Conservation (phyloP, 805 yeast species). For the Pichia manshurica region DNA sequence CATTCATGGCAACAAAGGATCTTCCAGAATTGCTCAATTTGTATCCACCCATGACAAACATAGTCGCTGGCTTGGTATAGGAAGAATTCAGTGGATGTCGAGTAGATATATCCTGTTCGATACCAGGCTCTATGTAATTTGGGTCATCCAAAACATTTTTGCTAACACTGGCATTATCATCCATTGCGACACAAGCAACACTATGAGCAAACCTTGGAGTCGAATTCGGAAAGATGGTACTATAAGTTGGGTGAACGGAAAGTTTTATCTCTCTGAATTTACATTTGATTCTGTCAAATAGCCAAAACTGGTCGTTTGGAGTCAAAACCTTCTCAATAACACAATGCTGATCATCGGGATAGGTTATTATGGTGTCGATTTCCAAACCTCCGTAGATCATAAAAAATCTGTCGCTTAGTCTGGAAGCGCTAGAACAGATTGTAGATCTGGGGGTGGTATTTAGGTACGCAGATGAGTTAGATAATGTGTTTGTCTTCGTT, state of each 20-base stretch:
- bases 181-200: conserved; percentile 22
- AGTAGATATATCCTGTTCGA: neutral
- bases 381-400: conserved; percentile 70
- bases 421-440: conserved; percentile 42
- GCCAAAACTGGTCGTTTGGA: conserved; percentile 46
- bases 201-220: conserved; percentile 32
- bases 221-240: conserved; percentile 23
- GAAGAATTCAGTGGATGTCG: neutral
- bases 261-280: conserved; percentile 43
- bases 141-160: neutral
- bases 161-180: conserved; percentile 17
- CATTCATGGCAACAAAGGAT: conserved; percentile 30
- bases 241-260: conserved; percentile 27
- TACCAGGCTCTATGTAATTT: neutral
- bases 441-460: conserved; percentile 43
- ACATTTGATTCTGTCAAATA: conserved; percentile 48
- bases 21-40: conserved; percentile 27
- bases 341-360: conserved; percentile 33
- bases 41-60: conserved; percentile 47
- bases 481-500: conserved; percentile 7
- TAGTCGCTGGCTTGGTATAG: conserved; percentile 27
- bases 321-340: conserved; percentile 27
- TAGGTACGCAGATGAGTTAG: conserved; percentile 10
- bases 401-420: conserved; percentile 50
- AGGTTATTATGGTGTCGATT: conserved; percentile 29